A percentile compares a stretch with the other conserved stretches of the same genome.
phyloP scores from a whole-genome alignment of 352 stramenopile species.

The Globisporangium takayamanum region DNA sequence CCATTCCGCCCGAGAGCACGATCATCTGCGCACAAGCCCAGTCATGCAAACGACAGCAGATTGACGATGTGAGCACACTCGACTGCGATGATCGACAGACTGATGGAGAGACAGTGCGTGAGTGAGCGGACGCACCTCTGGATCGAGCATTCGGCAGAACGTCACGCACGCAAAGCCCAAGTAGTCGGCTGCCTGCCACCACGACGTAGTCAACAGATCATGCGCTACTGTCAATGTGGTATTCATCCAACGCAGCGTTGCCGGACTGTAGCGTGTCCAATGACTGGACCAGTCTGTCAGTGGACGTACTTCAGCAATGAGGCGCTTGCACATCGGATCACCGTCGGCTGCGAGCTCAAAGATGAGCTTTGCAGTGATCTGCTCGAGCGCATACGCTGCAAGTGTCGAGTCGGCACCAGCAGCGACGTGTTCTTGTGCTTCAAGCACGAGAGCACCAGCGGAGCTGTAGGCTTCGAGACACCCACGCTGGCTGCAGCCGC shows the following conservation, averaged over 20 bases:
- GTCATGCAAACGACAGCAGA: background rate
- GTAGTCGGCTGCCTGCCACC: conserved; percentile 59
- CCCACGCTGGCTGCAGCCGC: conserved; percentile 63
- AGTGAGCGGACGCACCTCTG: conserved; percentile 34
- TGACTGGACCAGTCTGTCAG: background rate
- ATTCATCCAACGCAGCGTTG: too few species aligned
- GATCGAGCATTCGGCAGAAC: conserved; percentile 69
- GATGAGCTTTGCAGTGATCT: conserved; percentile 71
- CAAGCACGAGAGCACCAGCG: conserved; percentile 49
- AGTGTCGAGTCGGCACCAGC: conserved; percentile 51
- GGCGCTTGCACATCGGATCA: conserved; percentile 56
- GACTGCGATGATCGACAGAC: background rate
- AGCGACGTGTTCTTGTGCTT: conserved; percentile 58
- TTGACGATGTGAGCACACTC: background rate
- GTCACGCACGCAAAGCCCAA: conserved; percentile 79
- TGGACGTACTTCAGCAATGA: conserved; percentile 58
- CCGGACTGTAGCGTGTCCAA: too few species aligned
- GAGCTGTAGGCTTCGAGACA: conserved; percentile 81
- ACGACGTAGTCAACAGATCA: background rate
- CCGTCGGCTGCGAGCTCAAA: conserved; percentile 61
- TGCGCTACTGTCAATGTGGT: background rate
- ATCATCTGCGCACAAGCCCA: conserved; percentile 42
- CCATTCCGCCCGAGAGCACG: conserved; percentile 68
- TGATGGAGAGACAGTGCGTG: background rate
- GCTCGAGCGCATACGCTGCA: conserved; percentile 24